A percentile compares a stretch with the other conserved stretches of the same genome.
phyloP scores from a whole-genome alignment of 148 eudicot genomes.

The Cornus kousa region DNA sequence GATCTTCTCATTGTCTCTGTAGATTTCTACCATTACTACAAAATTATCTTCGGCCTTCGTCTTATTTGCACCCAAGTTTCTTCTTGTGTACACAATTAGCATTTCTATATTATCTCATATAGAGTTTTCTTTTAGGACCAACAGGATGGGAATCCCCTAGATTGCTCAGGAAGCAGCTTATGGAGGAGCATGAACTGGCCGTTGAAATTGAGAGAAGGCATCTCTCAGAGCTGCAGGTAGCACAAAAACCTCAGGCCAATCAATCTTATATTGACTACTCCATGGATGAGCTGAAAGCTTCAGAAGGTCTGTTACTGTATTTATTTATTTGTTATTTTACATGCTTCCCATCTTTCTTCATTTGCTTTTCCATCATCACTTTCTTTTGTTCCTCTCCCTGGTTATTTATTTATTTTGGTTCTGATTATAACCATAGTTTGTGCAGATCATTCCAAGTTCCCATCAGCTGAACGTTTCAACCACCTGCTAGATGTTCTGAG shows the following conservation, averaged over 20 bases:
- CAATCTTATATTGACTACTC: constrained; percentile 35
- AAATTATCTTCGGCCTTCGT: too few relatives aligned
- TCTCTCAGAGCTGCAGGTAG: constrained; percentile 46
- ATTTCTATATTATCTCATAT: too few relatives aligned
- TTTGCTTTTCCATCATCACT: neutral
- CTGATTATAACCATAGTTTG: neutral
- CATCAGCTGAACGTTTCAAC: constrained; percentile 26
- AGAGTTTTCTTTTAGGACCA: constrained; percentile 14
- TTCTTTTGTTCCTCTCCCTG: neutral
- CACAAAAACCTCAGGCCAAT: constrained; percentile 24
- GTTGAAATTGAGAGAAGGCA: constrained; percentile 49
- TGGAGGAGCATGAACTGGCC: constrained; percentile 54
- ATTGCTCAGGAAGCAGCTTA: constrained; percentile 39
- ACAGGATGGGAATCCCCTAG: constrained; percentile 48
- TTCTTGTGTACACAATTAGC: neutral
- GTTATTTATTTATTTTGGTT: neutral
- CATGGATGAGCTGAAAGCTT: constrained; percentile 34
- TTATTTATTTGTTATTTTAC: neutral
- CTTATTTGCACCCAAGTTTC: neutral
- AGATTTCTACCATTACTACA: too few relatives aligned
- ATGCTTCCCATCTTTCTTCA: neutral
- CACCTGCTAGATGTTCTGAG: constrained; percentile 33
- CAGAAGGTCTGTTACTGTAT: constrained; percentile 29
- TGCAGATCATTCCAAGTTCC: constrained; percentile 34
- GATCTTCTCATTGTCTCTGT: too few relatives aligned